These are phyloP conservation scores for Hansenula sp. DNA, from an alignment of 1,139 yeast species.

Conservation along the genomic window DNA sequence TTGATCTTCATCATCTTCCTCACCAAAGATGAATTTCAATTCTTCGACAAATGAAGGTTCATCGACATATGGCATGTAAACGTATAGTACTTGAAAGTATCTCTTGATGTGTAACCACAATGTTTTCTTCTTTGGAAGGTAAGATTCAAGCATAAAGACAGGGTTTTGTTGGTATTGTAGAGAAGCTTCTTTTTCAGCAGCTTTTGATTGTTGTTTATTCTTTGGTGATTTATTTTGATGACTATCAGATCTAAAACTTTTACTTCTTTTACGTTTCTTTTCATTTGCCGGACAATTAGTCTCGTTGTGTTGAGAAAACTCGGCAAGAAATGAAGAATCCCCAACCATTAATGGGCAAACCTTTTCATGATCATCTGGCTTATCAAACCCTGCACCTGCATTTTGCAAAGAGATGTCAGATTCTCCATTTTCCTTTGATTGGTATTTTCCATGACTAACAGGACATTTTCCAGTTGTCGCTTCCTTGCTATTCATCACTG, in stretches of 20 bases:
- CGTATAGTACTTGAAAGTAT: conserved; percentile 35
- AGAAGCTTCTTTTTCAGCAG: not conserved
- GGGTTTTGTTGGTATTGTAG: conserved; percentile 18
- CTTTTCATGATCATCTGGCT: conserved; percentile 25
- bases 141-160: conserved; percentile 34
- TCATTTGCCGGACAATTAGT: not conserved
- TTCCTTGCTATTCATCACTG: not conserved
- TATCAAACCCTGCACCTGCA: conserved; percentile 2
- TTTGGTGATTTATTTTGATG: conserved; percentile 21
- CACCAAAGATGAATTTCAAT: conserved; percentile 28
- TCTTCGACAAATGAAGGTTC: conserved; percentile 31
- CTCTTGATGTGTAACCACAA: conserved; percentile 34
- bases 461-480: conserved; percentile 16
- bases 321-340: conserved; percentile 24
- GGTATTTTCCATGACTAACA: conserved; percentile 14
- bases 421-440: conserved; percentile 1
- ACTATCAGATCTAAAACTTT: not conserved
- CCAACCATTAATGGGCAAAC: conserved; percentile 39
- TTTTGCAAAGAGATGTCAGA: conserved; percentile 2
- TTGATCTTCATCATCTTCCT: conserved; percentile 26
- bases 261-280: not conserved
- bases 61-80: conserved; percentile 38
- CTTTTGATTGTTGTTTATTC: conserved; percentile 12
- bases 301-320: not conserved
- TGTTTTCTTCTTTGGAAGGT: conserved; percentile 33